Conservation (phyloP, 495 filamentous ascomycete genomes). For the Penicillium mononematosum region DNA sequence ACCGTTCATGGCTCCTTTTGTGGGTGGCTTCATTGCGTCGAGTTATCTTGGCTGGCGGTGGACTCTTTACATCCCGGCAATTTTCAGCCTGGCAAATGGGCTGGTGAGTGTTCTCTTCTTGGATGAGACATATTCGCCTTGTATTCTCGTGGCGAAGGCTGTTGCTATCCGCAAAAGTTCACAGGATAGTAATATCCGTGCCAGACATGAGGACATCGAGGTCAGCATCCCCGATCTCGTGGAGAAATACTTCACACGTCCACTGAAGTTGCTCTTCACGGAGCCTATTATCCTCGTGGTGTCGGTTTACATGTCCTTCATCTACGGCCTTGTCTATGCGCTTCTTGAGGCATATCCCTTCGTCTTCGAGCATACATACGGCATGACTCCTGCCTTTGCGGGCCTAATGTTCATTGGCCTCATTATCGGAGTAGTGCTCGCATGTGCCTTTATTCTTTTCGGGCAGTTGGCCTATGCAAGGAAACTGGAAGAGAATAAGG, state of each 20-base stretch:
- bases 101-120: slow-evolving; percentile 30
- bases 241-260: slow-evolving; percentile 44
- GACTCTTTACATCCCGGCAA: slow-evolving; percentile 46
- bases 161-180: slow-evolving; percentile 38
- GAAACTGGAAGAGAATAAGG: slow-evolving; percentile 34
- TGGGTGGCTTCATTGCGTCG: slow-evolving; percentile 44
- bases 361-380: slow-evolving; percentile 39
- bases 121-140: slow-evolving; percentile 42
- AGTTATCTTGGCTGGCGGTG: slow-evolving; percentile 49
- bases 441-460: slow-evolving; percentile 27
- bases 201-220: slow-evolving; percentile 50
- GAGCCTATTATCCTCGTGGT: slow-evolving; percentile 49
- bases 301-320: slow-evolving; percentile 48
- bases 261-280: slow-evolving; percentile 43
- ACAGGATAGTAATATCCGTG: slow-evolving; percentile 48
- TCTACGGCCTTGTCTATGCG: slow-evolving; percentile 47
- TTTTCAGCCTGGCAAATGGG: slow-evolving; percentile 34
- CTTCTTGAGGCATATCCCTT: slow-evolving; percentile 46
- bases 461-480: slow-evolving; percentile 31
- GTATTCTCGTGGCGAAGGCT: slow-evolving; percentile 43
- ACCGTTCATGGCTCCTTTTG: slow-evolving; percentile 47
- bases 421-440: slow-evolving; percentile 37
- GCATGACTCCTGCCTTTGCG: slow-evolving; percentile 36
- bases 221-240: slow-evolving; percentile 36
- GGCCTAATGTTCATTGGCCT: slow-evolving; percentile 42